Evolutionary conservation across 2,329 filamentous ascomycete species (phyloP).

Genomic region (Catunica adiposa): DNA sequence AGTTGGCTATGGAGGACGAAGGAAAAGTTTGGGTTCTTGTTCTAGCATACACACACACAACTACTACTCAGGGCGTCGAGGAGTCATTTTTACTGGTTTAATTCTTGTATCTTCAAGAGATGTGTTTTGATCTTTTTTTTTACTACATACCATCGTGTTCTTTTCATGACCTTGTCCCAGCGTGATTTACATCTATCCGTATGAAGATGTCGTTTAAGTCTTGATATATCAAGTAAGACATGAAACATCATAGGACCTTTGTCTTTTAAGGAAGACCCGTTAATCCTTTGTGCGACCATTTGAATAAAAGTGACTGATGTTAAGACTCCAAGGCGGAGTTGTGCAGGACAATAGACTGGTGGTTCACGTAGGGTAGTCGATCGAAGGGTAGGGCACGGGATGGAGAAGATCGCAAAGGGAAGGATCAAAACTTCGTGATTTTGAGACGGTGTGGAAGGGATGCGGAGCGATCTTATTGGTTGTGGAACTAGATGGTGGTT

Average conservation of each 20-base stretch:
- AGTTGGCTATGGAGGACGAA: background rate
- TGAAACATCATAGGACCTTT: background rate
- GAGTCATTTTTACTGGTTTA: slow-evolving; percentile 13
- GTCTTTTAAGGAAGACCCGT: background rate
- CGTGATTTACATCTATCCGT: too few species aligned
- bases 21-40: slow-evolving; percentile 13
- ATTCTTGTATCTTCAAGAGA: slow-evolving; percentile 5
- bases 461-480: background rate
- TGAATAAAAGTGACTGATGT: background rate
- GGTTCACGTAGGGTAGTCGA: background rate
- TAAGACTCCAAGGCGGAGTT: background rate
- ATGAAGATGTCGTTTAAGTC: background rate
- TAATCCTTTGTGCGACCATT: background rate
- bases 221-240: background rate
- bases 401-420: background rate
- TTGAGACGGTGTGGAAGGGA: background rate
- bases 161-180: too few species aligned
- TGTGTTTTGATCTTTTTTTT: background rate
- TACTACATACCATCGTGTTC: background rate
- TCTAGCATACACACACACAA: slow-evolving; percentile 11
- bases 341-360: background rate
- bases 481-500: background rate
- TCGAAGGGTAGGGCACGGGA: background rate
- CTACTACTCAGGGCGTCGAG: slow-evolving; percentile 13
- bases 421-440: background rate